phyloP scores from a whole-genome alignment of 2,329 filamentous ascomycete genomes.

The Penicillium sp. region DNA sequence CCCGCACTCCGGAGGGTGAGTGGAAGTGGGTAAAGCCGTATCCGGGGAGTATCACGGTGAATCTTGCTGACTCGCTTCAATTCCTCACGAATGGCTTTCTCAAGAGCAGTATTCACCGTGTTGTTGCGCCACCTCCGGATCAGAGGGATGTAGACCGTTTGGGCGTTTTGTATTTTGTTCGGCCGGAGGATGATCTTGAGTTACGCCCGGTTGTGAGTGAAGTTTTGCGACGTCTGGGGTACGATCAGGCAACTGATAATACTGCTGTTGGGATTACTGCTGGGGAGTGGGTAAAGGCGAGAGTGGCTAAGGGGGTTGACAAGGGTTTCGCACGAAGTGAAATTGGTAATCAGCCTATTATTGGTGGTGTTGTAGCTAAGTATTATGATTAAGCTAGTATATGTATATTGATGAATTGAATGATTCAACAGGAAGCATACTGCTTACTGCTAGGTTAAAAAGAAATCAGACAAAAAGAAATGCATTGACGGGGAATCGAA shows the following conservation, averaged over 20 bases:
- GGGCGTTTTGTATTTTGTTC: constrained; percentile 47
- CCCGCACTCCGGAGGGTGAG: constrained; percentile 45
- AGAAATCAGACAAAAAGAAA: background rate
- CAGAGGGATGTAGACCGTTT: constrained; percentile 42
- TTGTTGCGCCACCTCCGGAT: constrained; percentile 47
- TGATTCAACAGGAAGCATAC: too few species aligned
- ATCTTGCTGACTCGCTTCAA: constrained; percentile 50
- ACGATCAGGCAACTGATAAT: constrained; percentile 8
- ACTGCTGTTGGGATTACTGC: constrained; percentile 14
- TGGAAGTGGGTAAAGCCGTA: constrained; percentile 54
- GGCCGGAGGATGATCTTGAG: constrained; percentile 38
- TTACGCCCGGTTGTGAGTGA: constrained; percentile 25
- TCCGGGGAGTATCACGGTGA: constrained; percentile 51
- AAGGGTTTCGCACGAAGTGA: constrained; percentile 10
- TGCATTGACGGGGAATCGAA: background rate
- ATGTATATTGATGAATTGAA: too few species aligned
- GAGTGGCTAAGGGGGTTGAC: constrained; percentile 14
- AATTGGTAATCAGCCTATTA: constrained; percentile 17
- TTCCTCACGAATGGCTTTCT: constrained; percentile 52
- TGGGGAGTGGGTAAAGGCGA: constrained; percentile 22
- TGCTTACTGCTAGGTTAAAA: background rate
- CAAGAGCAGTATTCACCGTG: constrained; percentile 49
- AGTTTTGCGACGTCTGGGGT: constrained; percentile 33
- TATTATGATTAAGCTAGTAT: constrained; percentile 11
- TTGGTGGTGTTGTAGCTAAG: constrained; percentile 17